These are phyloP conservation scores for grape (Vitis vinifera) DNA, from an alignment of 164 flowering plant species.

Conservation along the genomic window ASM3070453v1 NC_081808.1:22927501-22928000, in stretches of 20 bases:
- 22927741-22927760: conserved; percentile 46
- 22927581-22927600: no score
- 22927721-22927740: conserved; percentile 57
- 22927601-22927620: no score
- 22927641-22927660: neutral
- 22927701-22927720: conserved; percentile 50
- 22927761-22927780: neutral
- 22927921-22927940: no score
- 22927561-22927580: no score
- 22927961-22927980: no score
- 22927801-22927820: neutral
- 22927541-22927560: no score
- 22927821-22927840: neutral
- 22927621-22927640: neutral
- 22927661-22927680: conserved; percentile 71
- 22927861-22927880: neutral
- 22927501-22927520: no score
- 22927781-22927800: neutral
- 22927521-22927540: no score
- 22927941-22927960: no score
- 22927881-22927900: neutral
- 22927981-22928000: no score
- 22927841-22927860: neutral
- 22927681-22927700: conserved; percentile 65
- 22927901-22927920: no score